Conservation (phyloP, 352 stramenopile genomes). For the Phytophthora fragariae region DNA sequence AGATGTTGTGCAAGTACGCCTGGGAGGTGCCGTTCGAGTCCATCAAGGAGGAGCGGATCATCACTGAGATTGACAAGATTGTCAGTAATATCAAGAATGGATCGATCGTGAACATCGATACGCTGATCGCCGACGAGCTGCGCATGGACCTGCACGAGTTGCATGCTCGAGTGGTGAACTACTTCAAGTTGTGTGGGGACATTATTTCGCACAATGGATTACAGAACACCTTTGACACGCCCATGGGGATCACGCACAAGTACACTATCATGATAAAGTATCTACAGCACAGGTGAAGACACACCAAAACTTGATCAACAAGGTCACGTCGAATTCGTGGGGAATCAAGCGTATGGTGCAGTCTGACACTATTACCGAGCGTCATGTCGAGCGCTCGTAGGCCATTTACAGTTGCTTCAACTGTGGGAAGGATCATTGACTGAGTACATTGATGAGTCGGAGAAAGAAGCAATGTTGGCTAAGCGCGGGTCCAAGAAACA, state of each 20-base stretch:
- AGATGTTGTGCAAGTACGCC: conserved; percentile 3
- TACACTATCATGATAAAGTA: no score
- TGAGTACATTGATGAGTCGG: conserved; percentile 18
- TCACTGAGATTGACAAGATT: conserved; percentile 7
- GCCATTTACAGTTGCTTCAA: conserved; percentile 13
- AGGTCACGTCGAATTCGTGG: no score
- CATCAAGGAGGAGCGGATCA: background rate
- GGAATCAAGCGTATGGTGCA: background rate
- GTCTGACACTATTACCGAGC: background rate
- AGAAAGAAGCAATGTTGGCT: conserved; percentile 8
- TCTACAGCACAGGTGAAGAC: no score
- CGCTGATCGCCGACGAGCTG: conserved; percentile 12
- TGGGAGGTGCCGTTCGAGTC: background rate
- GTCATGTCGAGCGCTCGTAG: background rate
- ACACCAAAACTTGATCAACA: no score
- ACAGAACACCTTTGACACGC: no score
- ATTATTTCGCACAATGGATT: no score
- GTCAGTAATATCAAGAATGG: conserved; percentile 8
- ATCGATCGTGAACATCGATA: background rate
- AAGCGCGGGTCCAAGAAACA: background rate
- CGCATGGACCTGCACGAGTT: no score
- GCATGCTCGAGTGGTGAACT: no score
- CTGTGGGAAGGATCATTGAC: conserved; percentile 25
- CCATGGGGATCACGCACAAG: no score
- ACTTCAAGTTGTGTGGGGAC: no score